Evolutionary conservation across 306 rosid species (phyloP).

Genomic region (Dalbergia oliveri): DNA sequence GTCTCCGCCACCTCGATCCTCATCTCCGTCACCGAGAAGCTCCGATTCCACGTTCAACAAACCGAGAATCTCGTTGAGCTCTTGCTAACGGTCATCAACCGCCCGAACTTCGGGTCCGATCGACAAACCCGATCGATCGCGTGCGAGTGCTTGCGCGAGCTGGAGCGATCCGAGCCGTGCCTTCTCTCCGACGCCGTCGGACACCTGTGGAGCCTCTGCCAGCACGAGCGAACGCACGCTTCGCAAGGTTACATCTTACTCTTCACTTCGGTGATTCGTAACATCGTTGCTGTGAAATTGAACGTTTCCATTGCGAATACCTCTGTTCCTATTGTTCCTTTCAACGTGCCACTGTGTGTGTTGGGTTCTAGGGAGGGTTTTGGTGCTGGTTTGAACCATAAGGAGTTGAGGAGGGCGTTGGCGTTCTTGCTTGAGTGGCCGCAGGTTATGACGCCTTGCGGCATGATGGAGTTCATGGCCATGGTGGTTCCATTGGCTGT

Average conservation of each 20-base stretch:
- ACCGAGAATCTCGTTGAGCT: conserved; percentile 70
- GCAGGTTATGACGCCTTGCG: conserved; percentile 84
- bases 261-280: conserved; percentile 69
- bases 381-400: conserved; percentile 59
- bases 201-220: conserved; percentile 89
- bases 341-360: conserved; percentile 65
- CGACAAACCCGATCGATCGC: conserved; percentile 79
- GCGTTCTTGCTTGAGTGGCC: conserved; percentile 91
- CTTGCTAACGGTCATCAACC: conserved; percentile 72
- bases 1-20: conserved; percentile 79
- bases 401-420: conserved; percentile 87
- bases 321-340: conserved; percentile 73
- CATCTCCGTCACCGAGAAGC: conserved; percentile 54
- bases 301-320: conserved; percentile 73
- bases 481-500: conserved; percentile 74
- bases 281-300: conserved; percentile 60
- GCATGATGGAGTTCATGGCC: conserved; percentile 82
- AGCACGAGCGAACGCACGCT: conserved; percentile 91
- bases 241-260: conserved; percentile 80
- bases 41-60: neutral
- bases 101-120: conserved; percentile 79
- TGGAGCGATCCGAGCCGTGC: conserved; percentile 77
- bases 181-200: conserved; percentile 84
- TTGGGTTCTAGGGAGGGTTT: conserved; percentile 17
- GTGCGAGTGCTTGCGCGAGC: conserved; percentile 89